Evolutionary conservation across 441 rosid genomes (phyloP).

Genomic region (Syzygium syzygioides): DNA sequence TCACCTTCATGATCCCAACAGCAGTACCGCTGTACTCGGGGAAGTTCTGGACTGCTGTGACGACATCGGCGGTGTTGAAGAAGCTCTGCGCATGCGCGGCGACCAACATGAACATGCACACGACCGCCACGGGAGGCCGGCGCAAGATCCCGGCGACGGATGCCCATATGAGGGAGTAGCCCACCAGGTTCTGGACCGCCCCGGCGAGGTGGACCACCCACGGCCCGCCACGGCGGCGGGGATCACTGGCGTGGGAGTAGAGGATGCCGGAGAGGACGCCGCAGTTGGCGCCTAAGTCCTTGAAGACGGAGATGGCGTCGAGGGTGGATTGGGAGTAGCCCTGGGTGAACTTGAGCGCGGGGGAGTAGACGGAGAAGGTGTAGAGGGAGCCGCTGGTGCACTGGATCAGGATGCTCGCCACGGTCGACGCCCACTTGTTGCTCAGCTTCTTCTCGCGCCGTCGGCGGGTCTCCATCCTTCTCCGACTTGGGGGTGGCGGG

Average conservation of each 20-base stretch:
- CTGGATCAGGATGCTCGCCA: slow-evolving; percentile 42
- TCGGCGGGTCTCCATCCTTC: neutral
- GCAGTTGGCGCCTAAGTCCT: slow-evolving; percentile 9
- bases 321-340: slow-evolving; percentile 21
- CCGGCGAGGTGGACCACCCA: slow-evolving; percentile 13
- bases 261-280: slow-evolving; percentile 16
- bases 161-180: slow-evolving; percentile 15
- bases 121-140: neutral
- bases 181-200: slow-evolving; percentile 8
- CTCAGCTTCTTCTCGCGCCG: neutral
- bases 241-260: neutral
- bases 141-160: slow-evolving; percentile 1
- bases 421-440: slow-evolving; percentile 25
- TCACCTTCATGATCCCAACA: slow-evolving; percentile 18
- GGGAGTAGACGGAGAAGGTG: slow-evolving; percentile 38
- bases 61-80: slow-evolving; percentile 15
- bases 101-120: slow-evolving; percentile 11
- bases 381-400: slow-evolving; percentile 36
- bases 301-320: slow-evolving; percentile 13
- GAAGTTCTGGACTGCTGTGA: slow-evolving; percentile 6
- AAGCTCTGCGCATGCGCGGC: slow-evolving; percentile 16
- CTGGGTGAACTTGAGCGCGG: slow-evolving; percentile 29
- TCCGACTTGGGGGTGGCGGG: neutral
- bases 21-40: slow-evolving; percentile 14
- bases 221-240: slow-evolving; percentile 1